Percentiles rank a stretch among this genome's conserved stretches.
Evolutionary conservation across 306 rosid species (phyloP).

Genomic region (Vigna nakashimae): DNA sequence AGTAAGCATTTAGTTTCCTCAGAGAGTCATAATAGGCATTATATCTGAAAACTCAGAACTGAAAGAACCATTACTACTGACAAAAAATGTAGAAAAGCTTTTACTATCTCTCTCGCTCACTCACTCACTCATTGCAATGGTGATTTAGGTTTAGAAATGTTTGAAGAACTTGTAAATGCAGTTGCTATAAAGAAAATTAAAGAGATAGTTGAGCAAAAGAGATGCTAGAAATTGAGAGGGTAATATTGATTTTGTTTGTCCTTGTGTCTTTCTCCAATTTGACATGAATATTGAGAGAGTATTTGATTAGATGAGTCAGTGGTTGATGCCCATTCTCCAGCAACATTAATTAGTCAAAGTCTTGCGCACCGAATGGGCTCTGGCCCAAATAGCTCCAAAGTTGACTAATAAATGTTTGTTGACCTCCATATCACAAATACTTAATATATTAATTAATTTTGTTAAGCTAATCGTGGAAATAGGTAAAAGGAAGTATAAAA

Average conservation of each 20-base stretch:
- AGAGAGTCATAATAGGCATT: background rate
- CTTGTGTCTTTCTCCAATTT: constrained; percentile 34
- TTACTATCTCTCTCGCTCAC: background rate
- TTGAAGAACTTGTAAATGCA: background rate
- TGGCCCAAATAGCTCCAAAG: constrained; percentile 42
- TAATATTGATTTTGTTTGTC: constrained; percentile 19
- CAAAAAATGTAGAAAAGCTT: constrained; percentile 26
- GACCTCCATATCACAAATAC: constrained; percentile 9
- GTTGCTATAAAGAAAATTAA: background rate
- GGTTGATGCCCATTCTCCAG: constrained; percentile 31
- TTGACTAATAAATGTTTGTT: constrained; percentile 28
- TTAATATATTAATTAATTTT: no score
- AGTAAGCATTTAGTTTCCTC: constrained; percentile 34
- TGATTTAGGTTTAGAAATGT: constrained; percentile 27
- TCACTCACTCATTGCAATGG: background rate
- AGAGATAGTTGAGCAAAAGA: background rate
- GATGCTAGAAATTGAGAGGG: background rate
- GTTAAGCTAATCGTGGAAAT: no score
- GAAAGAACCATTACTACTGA: constrained; percentile 3
- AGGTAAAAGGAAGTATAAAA: no score
- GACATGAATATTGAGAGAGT: constrained; percentile 40
- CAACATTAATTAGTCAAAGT: constrained; percentile 36
- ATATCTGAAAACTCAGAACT: constrained; percentile 6
- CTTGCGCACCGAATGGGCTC: constrained; percentile 30
- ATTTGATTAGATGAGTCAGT: constrained; percentile 16